Percentiles rank a stretch among this genome's conserved stretches.
phyloP scores from a whole-genome alignment of 306 rosid genomes.

The Lotus japonicus region DNA sequence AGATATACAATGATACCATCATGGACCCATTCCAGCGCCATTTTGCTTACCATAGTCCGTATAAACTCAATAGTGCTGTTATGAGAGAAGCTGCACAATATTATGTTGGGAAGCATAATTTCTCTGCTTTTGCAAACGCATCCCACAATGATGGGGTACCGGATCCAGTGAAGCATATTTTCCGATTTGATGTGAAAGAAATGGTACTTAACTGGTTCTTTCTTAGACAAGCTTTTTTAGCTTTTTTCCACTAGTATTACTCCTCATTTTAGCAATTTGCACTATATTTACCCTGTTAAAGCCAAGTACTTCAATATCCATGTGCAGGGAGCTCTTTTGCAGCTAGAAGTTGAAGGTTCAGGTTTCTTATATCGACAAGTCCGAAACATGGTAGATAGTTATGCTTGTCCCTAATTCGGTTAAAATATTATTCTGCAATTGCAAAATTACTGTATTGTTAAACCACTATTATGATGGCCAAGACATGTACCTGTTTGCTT shows the following conservation, averaged over 20 bases:
- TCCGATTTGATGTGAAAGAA: constrained; percentile 62
- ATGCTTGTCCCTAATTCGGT: not conserved
- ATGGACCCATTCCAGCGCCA: constrained; percentile 82
- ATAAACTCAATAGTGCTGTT: constrained; percentile 57
- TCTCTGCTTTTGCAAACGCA: constrained; percentile 84
- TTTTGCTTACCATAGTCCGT: constrained; percentile 62
- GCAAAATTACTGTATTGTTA: not conserved
- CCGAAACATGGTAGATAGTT: constrained; percentile 72
- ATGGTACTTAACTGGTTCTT: constrained; percentile 39
- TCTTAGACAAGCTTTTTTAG: constrained; percentile 4
- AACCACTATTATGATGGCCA: not conserved
- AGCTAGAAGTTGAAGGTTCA: constrained; percentile 81
- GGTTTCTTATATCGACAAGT: constrained; percentile 96
- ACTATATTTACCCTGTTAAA: not conserved
- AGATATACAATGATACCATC: constrained; percentile 67
- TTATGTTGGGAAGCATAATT: constrained; percentile 78
- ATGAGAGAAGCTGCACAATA: constrained; percentile 81
- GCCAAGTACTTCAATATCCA: not conserved
- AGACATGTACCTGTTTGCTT: not conserved
- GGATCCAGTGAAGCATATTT: constrained; percentile 67
- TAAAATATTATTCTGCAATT: not conserved
- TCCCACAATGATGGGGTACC: constrained; percentile 61
- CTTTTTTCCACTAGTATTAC: not conserved
- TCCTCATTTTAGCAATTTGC: not conserved
- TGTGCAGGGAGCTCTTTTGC: constrained; percentile 37